Percentiles rank a stretch among this genome's conserved stretches.
Conservation (phyloP, 352 stramenopile species). For the Pythium utonaiense region DNA sequence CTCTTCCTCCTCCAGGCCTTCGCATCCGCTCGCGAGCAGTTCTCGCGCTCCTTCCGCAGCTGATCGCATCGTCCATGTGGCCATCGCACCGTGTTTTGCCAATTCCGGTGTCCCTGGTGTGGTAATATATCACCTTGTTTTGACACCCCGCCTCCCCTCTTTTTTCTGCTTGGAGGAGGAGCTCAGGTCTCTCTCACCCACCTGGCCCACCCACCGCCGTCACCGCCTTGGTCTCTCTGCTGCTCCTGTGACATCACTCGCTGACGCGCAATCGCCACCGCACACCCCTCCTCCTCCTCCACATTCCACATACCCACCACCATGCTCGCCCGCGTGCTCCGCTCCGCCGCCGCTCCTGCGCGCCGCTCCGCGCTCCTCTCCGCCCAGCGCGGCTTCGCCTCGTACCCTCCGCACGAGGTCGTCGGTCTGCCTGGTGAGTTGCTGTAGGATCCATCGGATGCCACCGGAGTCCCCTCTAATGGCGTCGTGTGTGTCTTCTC, state of each 20-base stretch:
- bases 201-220: too few species aligned
- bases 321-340: conserved; percentile 68
- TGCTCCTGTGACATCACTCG: conserved; percentile 6
- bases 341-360: conserved; percentile 29
- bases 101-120: conserved; percentile 2
- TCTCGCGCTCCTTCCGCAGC: conserved; percentile 86
- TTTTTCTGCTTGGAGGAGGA: conserved; percentile 26
- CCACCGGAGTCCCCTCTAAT: too few species aligned
- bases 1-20: conserved; percentile 51
- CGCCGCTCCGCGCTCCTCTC: conserved; percentile 33
- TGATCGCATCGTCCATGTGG: conserved; percentile 19
- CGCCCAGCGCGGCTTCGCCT: conserved; percentile 49
- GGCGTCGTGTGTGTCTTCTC: neutral
- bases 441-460: too few species aligned
- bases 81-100: conserved; percentile 18
- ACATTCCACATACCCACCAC: neutral
- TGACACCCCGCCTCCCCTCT: conserved; percentile 15
- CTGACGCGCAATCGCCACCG: conserved; percentile 19
- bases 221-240: conserved; percentile 1
- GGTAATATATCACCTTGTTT: conserved; percentile 28
- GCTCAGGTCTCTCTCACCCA: neutral
- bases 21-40: conserved; percentile 81
- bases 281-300: neutral
- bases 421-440: conserved; percentile 70
- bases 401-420: conserved; percentile 76